These are phyloP conservation scores for Rhodosorus marinus DNA, from an alignment of 23 red algal species.

Conservation along the genomic window DNA sequence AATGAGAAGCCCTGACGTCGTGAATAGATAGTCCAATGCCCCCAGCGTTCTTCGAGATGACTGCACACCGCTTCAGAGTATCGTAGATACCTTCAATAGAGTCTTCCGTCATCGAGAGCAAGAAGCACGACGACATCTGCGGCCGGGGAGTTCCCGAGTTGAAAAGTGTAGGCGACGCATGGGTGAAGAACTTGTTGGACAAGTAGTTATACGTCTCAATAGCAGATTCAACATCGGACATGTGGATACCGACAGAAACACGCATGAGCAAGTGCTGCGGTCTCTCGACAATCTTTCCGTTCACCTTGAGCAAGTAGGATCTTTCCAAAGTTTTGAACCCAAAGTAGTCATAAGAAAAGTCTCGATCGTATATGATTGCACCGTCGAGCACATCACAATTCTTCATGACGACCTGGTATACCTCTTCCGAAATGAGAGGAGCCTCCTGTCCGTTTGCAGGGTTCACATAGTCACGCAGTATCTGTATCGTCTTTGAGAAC, in stretches of 20 bases:
- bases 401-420: slow-evolving; percentile 42
- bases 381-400: slow-evolving; percentile 60
- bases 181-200: slow-evolving; percentile 88
- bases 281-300: slow-evolving; percentile 86
- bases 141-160: slow-evolving; percentile 85
- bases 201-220: slow-evolving; percentile 82
- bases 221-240: slow-evolving; percentile 55
- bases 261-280: slow-evolving; percentile 99
- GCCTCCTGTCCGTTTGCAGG: slow-evolving; percentile 42
- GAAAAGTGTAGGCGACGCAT: slow-evolving; percentile 92
- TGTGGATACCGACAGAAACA: slow-evolving; percentile 82
- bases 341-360: slow-evolving; percentile 99
- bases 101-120: slow-evolving; percentile 97
- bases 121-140: slow-evolving; percentile 88
- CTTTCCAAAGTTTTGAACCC: slow-evolving; percentile 94
- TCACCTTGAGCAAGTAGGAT: slow-evolving; percentile 83
- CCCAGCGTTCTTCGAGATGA: slow-evolving; percentile 87
- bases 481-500: slow-evolving; percentile 52
- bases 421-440: slow-evolving; percentile 53
- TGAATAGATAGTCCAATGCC: slow-evolving; percentile 87
- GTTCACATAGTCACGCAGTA: slow-evolving; percentile 27
- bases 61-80: slow-evolving; percentile 95
- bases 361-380: slow-evolving; percentile 93
- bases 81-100: slow-evolving; percentile 98
- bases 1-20: slow-evolving; percentile 67